Percentiles rank a stretch among this genome's conserved stretches.
phyloP scores from a whole-genome alignment of 352 stramenopile species.

The Phytophthora sp. region DNA sequence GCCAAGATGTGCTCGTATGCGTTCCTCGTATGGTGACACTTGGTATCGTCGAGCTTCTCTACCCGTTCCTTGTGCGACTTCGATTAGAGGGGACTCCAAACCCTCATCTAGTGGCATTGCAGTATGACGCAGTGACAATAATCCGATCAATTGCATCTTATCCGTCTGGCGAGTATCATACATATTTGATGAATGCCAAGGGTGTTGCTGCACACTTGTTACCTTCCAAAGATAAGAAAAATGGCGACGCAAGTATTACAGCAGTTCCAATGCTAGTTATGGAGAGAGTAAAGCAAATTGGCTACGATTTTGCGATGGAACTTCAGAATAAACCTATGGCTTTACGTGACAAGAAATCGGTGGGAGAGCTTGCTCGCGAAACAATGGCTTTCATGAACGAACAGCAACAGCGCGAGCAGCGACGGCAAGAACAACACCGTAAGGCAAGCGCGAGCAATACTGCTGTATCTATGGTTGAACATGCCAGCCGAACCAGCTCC shows the following conservation, averaged over 20 bases:
- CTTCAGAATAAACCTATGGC: conserved; percentile 42
- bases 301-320: conserved; percentile 63
- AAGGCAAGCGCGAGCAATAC: conserved; percentile 1
- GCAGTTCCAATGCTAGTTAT: conserved; percentile 30
- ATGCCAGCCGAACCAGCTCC: background rate
- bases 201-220: background rate
- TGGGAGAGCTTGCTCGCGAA: conserved; percentile 67
- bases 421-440: conserved; percentile 12
- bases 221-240: conserved; percentile 7
- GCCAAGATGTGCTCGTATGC: conserved; percentile 66
- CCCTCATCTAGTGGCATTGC: conserved; percentile 37
- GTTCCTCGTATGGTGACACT: conserved; percentile 57
- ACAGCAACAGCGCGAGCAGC: conserved; percentile 26
- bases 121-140: conserved; percentile 58
- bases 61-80: conserved; percentile 33
- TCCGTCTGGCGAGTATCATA: conserved; percentile 66
- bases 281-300: conserved; percentile 64
- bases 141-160: conserved; percentile 63
- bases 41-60: conserved; percentile 45
- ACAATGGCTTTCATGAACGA: conserved; percentile 64
- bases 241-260: conserved; percentile 2
- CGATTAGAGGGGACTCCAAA: conserved; percentile 8
- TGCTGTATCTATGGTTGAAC: background rate
- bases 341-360: conserved; percentile 49
- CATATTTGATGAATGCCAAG: conserved; percentile 35